Conservation (phyloP, 768 basidiomycete genomes). For the Lactifluus volemus region DNA sequence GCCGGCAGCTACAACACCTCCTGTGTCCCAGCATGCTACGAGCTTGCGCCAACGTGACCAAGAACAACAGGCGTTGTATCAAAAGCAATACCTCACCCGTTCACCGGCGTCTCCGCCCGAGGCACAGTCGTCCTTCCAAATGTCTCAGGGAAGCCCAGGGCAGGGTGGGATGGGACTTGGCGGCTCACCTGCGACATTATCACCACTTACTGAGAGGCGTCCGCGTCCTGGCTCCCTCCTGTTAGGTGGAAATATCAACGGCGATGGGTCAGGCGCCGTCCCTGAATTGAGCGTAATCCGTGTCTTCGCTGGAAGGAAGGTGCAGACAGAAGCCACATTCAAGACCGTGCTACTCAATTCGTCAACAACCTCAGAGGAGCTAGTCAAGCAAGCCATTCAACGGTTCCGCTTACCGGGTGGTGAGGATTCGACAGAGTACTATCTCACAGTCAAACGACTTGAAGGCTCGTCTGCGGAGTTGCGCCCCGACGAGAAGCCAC, state of each 20-base stretch:
- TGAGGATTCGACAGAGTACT: constrained; percentile 59
- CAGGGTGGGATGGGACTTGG: constrained; percentile 35
- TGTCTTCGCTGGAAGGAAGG: constrained; percentile 84
- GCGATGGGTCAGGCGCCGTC: constrained; percentile 53
- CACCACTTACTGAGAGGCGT: constrained; percentile 39
- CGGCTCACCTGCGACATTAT: constrained; percentile 32
- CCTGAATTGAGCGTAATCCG: constrained; percentile 91
- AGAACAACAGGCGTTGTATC: constrained; percentile 81
- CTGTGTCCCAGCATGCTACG: constrained; percentile 51
- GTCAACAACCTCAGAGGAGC: constrained; percentile 73
- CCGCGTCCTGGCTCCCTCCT: constrained; percentile 75
- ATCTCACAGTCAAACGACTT: constrained; percentile 87
- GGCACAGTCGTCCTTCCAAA: constrained; percentile 61
- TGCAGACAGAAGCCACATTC: constrained; percentile 95
- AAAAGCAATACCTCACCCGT: constrained; percentile 73
- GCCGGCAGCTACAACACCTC: constrained; percentile 26
- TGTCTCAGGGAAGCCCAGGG: constrained; percentile 65
- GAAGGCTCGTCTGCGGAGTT: constrained; percentile 78
- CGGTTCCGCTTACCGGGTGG: constrained; percentile 75
- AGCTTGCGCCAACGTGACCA: constrained; percentile 81
- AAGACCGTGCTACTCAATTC: constrained; percentile 93
- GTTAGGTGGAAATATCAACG: constrained; percentile 48
- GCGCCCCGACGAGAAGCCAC: constrained; percentile 64
- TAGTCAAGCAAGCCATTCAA: constrained; percentile 88
- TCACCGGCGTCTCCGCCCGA: constrained; percentile 78